Conservation (phyloP, 495 filamentous ascomycete genomes). For the Letharia columbiana region DNA sequence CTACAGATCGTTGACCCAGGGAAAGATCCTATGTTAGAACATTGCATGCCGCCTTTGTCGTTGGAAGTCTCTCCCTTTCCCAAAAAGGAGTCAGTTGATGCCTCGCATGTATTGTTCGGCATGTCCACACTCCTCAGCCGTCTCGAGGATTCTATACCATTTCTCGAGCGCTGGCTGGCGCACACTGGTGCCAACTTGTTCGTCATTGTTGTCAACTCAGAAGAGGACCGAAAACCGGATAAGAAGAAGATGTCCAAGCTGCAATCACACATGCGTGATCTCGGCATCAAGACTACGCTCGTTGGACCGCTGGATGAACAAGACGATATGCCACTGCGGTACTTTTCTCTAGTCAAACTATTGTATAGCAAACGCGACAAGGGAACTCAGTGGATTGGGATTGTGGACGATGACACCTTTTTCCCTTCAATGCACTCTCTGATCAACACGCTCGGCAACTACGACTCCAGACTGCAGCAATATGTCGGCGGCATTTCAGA, state of each 20-base stretch:
- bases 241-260: conserved; percentile 22
- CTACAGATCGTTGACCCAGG: conserved; percentile 16
- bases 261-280: conserved; percentile 33
- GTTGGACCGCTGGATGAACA: conserved; percentile 42
- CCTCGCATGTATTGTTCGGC: conserved; percentile 50
- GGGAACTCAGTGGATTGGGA: conserved; percentile 48
- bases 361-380: conserved; percentile 40
- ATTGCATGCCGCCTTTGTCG: conserved; percentile 27
- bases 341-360: conserved; percentile 50
- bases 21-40: conserved; percentile 17
- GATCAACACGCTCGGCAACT: conserved; percentile 37
- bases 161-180: conserved; percentile 54
- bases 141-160: conserved; percentile 46
- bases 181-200: conserved; percentile 48
- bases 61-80: conserved; percentile 32
- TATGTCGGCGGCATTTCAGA: conserved; percentile 54
- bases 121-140: conserved; percentile 51
- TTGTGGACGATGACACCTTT: conserved; percentile 67
- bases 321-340: conserved; percentile 40
- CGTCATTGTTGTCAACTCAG: conserved; percentile 45
- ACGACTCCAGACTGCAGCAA: conserved; percentile 39
- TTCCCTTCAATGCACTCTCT: conserved; percentile 46
- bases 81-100: conserved; percentile 31
- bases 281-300: conserved; percentile 46
- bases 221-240: conserved; percentile 24